Evolutionary conservation across 2,329 filamentous ascomycete genomes (phyloP).

Genomic region (Parasarocladium wereldwijsianum): DNA sequence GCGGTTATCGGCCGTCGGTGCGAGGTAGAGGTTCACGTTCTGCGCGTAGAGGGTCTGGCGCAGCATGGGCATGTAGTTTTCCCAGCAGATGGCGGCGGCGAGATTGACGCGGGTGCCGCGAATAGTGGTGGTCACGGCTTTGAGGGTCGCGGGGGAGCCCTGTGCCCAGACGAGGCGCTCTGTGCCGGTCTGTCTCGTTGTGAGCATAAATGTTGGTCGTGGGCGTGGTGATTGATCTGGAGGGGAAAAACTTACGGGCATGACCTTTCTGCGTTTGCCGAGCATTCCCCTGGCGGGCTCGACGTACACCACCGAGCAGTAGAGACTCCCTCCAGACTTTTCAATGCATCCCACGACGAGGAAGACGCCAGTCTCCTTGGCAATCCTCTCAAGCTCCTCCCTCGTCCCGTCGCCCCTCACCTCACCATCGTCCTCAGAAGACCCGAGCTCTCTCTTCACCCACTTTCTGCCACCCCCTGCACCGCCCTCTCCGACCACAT

Average conservation of each 20-base stretch:
- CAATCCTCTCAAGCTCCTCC: constrained; percentile 64
- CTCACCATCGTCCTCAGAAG: constrained; percentile 8
- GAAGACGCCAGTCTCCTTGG: constrained; percentile 67
- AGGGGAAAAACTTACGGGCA: constrained; percentile 47
- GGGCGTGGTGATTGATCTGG: background rate
- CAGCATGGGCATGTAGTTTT: constrained; percentile 88
- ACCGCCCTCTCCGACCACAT: constrained; percentile 42
- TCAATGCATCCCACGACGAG: constrained; percentile 71
- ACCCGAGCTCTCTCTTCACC: constrained; percentile 43
- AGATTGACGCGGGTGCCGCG: constrained; percentile 67
- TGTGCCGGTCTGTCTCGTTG: constrained; percentile 43
- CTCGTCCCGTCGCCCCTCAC: constrained; percentile 46
- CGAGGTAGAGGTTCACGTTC: constrained; percentile 83
- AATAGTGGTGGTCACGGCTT: constrained; percentile 66
- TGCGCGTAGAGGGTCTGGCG: constrained; percentile 75
- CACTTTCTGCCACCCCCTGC: constrained; percentile 60
- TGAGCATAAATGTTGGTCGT: background rate
- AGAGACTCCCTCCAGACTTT: constrained; percentile 65
- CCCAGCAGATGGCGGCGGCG: constrained; percentile 87
- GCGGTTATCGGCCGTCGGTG: constrained; percentile 74
- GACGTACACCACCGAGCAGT: constrained; percentile 72
- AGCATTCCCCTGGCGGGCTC: constrained; percentile 58
- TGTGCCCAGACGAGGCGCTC: constrained; percentile 85
- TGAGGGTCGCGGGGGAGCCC: constrained; percentile 63
- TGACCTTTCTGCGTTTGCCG: constrained; percentile 82